These are phyloP conservation scores for Lasiodiplodia sp. DNA, from an alignment of 2,329 filamentous ascomycete species.

Conservation along the genomic window DNA sequence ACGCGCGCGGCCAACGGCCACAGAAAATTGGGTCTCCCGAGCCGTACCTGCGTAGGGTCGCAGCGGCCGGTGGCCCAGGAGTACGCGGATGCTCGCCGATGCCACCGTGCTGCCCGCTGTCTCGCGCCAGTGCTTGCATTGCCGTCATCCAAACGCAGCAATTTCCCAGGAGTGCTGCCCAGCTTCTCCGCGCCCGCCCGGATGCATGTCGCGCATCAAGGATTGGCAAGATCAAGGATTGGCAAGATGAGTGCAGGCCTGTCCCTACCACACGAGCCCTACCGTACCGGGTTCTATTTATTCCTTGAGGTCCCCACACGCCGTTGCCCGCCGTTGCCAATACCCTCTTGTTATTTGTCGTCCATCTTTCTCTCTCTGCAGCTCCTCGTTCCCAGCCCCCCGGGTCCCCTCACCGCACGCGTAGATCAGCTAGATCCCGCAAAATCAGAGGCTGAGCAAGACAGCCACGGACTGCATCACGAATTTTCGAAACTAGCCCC, in stretches of 20 bases:
- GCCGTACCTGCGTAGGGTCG: slow-evolving; percentile 25
- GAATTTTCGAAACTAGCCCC: slow-evolving; percentile 29
- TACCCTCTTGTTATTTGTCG: slow-evolving; percentile 11
- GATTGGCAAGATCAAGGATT: slow-evolving; percentile 23
- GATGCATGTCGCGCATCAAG: slow-evolving; percentile 29
- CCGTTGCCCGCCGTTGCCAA: slow-evolving; percentile 23
- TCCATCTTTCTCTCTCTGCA: slow-evolving; percentile 18
- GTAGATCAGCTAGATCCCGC: slow-evolving; percentile 21
- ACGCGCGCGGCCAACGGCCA: slow-evolving; percentile 16
- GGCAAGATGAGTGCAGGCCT: slow-evolving; percentile 25
- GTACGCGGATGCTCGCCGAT: slow-evolving; percentile 1
- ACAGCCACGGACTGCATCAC: slow-evolving; percentile 30
- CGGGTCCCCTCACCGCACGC: slow-evolving; percentile 21
- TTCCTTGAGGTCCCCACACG: slow-evolving; percentile 25
- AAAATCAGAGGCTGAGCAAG: slow-evolving; percentile 24
- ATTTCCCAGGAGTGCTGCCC: slow-evolving; percentile 24
- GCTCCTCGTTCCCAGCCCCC: slow-evolving; percentile 8
- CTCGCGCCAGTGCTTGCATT: slow-evolving; percentile 11
- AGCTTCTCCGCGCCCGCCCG: slow-evolving; percentile 12
- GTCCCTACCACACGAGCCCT: slow-evolving; percentile 21
- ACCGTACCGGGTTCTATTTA: slow-evolving; percentile 29
- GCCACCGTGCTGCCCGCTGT: slow-evolving; percentile 9
- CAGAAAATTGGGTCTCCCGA: slow-evolving; percentile 24
- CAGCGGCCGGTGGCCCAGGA: slow-evolving; percentile 1
- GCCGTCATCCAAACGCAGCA: slow-evolving; percentile 1